Base-by-base conservation (phyloP, 441 rosid species). In the Pelargonium myrrhifolium region DNA sequence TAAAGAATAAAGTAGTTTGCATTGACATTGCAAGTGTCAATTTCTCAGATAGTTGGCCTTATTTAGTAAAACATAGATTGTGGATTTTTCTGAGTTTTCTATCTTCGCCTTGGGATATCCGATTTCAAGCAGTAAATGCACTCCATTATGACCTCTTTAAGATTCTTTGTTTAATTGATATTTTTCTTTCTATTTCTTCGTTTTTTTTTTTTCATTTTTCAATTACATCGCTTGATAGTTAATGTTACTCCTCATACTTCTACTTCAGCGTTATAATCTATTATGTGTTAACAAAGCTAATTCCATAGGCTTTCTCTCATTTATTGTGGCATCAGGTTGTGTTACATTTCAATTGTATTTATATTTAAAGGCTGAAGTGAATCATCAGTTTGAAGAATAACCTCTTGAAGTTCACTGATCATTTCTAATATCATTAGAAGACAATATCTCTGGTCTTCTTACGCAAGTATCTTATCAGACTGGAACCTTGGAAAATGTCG, bases 401-500 rank as follows among this genome's bases (percentile, higher is more conserved):
- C 1, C 11, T 69, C 12, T 62, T 45, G 66, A 47, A 69, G 63
- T 62, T 47, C 31, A 53, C 20, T 62, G 39, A 49, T 18, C 45
- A 12, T 14, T 39, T 47, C 6, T 3, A 28, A 42, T 17, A 18
- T 17, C 60, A 15, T 53, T 18, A 18, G 24, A 53, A 53, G 56
- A 60, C 31, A 26, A 22, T 15, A 10, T 8, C 6, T 26, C 64
- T 17, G 31, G 64, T 39, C 3, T 40, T 71, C 10, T 0, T 55
- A 20, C 9, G 15, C 58, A 24, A 62, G 17, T 10, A 9, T 62
- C 35, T 65, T 53, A 43, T 53, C 55, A 17, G 22, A 40, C 51
- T 22, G n/a, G 59, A 75, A 75, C 73, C 72, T 72, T 71, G 51
- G 70, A 77, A 66, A 40, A 93, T 93, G 98, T 89, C 97, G 0